Base-by-base conservation (phyloP, 2,329 filamentous ascomycete genomes). In the Clarireedia paspali region DNA sequence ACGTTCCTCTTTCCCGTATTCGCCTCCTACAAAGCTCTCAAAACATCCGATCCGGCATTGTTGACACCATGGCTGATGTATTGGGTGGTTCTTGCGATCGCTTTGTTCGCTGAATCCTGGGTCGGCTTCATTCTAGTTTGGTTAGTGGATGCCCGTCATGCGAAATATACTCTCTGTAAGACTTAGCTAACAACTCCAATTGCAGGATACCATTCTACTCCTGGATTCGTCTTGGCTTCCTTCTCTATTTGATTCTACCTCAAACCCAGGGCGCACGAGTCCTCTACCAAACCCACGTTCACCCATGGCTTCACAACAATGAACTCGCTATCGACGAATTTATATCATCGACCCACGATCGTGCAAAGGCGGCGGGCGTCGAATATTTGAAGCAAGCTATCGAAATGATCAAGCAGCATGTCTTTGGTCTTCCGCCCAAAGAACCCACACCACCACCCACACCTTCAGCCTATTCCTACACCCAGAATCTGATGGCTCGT, bases 1-100 rank as follows among this genome's bases (percentile, higher is more conserved):
- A 95, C 91, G 56, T 91, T 95, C 69, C 84, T 96, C 69, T 95
- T 97, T 70, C 94, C 94, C 51, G 84, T 96, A 61, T 97, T 96
- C 75, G 91, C 92, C 63, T 96, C 92, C 62, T 97, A 96, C 81
- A 97, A 97, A 78, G 92, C 94, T 49, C 87, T 99, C 68, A 92
- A 94, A 74, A 91, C 90, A 15, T 87, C 88, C 52, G 89, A 96
- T 71, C 91, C 91, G 2, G 86, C 89, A 39, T 85, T 95, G 69
- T 80, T 96, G 58, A 89, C 89, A 61, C 92, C 92, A 85, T 99
- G 94, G 94, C 82, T 97, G 63, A 97, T 97, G 88, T 99, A 97
- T 80, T 99, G 92, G 88, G 90, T 96, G 59, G 90, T 96, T 24
- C 82, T 96, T 62, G 88, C 89, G 59, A 86, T 89, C 70, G 83